These are phyloP conservation scores for Zopfia rhizophila DNA, from an alignment of 2,329 filamentous ascomycete genomes.

Conservation along the genomic window DNA sequence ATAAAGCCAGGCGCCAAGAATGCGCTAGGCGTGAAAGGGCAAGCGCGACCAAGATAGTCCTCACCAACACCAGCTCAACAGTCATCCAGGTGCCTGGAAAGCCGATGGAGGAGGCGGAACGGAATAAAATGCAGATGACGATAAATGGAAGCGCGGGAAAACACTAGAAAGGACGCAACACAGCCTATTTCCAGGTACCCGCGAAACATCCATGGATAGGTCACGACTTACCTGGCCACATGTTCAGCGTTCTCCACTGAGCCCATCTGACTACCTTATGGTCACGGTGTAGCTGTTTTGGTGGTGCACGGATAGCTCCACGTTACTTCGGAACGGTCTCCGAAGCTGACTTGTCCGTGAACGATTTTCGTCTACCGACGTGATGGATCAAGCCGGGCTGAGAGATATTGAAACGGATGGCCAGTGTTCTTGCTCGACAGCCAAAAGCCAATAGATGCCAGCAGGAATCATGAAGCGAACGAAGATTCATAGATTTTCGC, in stretches of 20 bases:
- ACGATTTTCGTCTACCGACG: too few species aligned
- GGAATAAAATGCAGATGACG: slow-evolving; percentile 17
- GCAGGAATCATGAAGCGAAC: background rate
- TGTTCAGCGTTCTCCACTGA: slow-evolving; percentile 38
- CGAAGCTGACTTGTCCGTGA: too few species aligned
- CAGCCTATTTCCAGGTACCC: slow-evolving; percentile 16
- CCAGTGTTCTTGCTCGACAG: too few species aligned
- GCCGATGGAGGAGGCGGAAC: slow-evolving; percentile 24
- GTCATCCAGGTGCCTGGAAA: slow-evolving; percentile 29
- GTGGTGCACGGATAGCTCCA: slow-evolving; percentile 47
- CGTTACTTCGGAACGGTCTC: slow-evolving; percentile 21
- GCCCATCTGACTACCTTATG: slow-evolving; percentile 42
- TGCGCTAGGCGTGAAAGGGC: too few species aligned
- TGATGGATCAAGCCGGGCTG: too few species aligned
- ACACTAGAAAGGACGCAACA: slow-evolving; percentile 12
- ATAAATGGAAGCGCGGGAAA: slow-evolving; percentile 5
- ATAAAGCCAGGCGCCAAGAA: slow-evolving; percentile 29
- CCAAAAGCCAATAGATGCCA: too few species aligned
- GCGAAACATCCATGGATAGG: slow-evolving; percentile 18
- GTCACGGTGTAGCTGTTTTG: slow-evolving; percentile 35
- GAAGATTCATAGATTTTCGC: background rate
- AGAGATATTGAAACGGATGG: too few species aligned
- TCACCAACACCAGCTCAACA: too few species aligned
- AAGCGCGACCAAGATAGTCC: too few species aligned
- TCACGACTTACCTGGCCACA: slow-evolving; percentile 43